A percentile compares a stretch with the other conserved stretches of the same genome.
Evolutionary conservation across 176 grass and related monocot genomes (phyloP).

Genomic region (Aegilops sharonensis): DNA sequence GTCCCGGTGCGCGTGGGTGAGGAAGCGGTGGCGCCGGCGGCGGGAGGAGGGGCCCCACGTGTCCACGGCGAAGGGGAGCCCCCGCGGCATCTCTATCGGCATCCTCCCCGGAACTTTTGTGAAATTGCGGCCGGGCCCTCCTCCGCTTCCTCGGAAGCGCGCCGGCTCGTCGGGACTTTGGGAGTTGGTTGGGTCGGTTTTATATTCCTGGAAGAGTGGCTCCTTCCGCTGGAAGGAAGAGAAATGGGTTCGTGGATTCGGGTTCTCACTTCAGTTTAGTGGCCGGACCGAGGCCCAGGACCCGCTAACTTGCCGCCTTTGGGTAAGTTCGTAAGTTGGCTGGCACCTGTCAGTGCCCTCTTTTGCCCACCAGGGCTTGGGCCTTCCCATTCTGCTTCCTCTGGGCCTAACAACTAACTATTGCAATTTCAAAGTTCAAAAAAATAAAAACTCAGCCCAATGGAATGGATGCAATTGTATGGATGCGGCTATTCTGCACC

Average conservation of each 20-base stretch:
- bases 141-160: not conserved
- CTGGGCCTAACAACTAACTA: too few relatives aligned
- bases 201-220: conserved; percentile 8
- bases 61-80: conserved; percentile 78
- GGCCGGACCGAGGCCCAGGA: not conserved
- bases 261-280: not conserved
- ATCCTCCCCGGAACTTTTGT: conserved; percentile 19
- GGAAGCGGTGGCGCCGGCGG: conserved; percentile 61
- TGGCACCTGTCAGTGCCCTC: not conserved
- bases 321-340: not conserved
- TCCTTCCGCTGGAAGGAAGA: conserved; percentile 42
- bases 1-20: conserved; percentile 80
- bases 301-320: not conserved
- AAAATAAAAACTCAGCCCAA: too few relatives aligned
- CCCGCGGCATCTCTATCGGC: conserved; percentile 93
- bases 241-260: not conserved
- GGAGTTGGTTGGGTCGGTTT: not conserved
- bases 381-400: too few relatives aligned
- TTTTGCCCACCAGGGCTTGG: too few relatives aligned
- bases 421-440: too few relatives aligned
- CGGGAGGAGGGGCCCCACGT: conserved; percentile 59
- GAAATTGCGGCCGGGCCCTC: not conserved
- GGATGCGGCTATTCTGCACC: too few relatives aligned
- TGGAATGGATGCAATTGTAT: too few relatives aligned
- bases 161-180: not conserved